phyloP scores from a whole-genome alignment of 2,329 filamentous ascomycete species.

The Bipolaris sorokiniana region DNA sequence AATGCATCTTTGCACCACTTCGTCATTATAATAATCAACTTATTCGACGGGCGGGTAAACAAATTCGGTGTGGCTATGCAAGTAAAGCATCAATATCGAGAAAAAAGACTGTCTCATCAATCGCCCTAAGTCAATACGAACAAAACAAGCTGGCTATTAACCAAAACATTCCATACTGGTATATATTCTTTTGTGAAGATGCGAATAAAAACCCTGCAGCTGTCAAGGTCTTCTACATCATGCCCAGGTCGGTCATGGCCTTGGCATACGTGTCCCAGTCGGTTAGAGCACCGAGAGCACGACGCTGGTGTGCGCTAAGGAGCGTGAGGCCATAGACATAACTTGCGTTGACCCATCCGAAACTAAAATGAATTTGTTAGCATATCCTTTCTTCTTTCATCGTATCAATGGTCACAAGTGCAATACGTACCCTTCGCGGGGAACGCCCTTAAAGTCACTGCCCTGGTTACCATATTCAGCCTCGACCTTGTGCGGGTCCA shows the following conservation, averaged over 20 bases:
- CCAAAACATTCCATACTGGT: slow-evolving; percentile 2
- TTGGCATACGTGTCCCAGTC: slow-evolving; percentile 82
- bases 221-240: slow-evolving; percentile 18
- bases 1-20: background rate
- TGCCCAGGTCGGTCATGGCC: slow-evolving; percentile 58
- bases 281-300: slow-evolving; percentile 85
- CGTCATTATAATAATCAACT: background rate
- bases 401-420: background rate
- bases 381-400: background rate
- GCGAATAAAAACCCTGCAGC: background rate
- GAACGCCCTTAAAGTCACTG: slow-evolving; percentile 91
- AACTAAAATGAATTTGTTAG: slow-evolving; percentile 61
- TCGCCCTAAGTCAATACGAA: background rate
- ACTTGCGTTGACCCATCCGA: slow-evolving; percentile 98
- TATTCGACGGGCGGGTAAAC: background rate
- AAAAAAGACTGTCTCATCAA: background rate
- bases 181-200: slow-evolving; percentile 12
- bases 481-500: slow-evolving; percentile 91
- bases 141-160: background rate
- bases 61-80: background rate
- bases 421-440: slow-evolving; percentile 86
- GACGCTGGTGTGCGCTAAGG: slow-evolving; percentile 85
- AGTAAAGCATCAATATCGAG: background rate
- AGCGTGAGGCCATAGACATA: slow-evolving; percentile 93
- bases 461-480: slow-evolving; percentile 99